Percentiles rank a stretch among this genome's conserved stretches.
Evolutionary conservation across 108 stramenopile genomes (phyloP).

Genomic region (Cyclotella baltica): DNA sequence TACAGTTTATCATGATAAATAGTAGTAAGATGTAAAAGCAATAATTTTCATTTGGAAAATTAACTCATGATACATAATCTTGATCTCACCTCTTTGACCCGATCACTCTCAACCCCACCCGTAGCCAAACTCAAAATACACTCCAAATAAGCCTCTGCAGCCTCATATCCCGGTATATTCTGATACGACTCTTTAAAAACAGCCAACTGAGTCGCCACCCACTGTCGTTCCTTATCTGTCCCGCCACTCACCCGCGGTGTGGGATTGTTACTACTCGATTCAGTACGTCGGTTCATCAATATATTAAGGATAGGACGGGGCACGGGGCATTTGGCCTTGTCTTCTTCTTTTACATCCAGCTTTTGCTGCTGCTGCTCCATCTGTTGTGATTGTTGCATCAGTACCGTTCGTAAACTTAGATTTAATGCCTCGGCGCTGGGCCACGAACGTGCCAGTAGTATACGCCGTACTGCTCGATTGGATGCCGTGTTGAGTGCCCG

Average conservation of each 20-base stretch:
- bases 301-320: constrained; percentile 87
- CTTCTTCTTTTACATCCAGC: constrained; percentile 11
- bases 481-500: constrained; percentile 84
- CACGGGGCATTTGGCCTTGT: constrained; percentile 84
- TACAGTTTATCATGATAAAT: background rate
- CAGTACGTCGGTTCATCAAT: constrained; percentile 61
- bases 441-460: constrained; percentile 82
- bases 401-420: constrained; percentile 67
- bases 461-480: constrained; percentile 83
- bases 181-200: constrained; percentile 74
- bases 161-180: constrained; percentile 61
- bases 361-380: constrained; percentile 18
- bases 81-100: constrained; percentile 64
- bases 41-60: background rate
- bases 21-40: background rate
- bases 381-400: constrained; percentile 54
- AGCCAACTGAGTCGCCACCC: constrained; percentile 72
- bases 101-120: constrained; percentile 77
- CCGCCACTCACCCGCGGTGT: constrained; percentile 33
- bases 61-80: background rate
- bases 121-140: constrained; percentile 81
- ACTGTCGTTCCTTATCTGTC: constrained; percentile 65
- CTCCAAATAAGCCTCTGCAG: constrained; percentile 84
- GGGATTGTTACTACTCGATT: constrained; percentile 30
- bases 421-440: constrained; percentile 88